Percentiles rank a stretch among this genome's conserved stretches.
These are phyloP conservation scores for Lagerstroemia fauriei DNA, from an alignment of 441 rosid genomes.

Conservation along the genomic window DNA sequence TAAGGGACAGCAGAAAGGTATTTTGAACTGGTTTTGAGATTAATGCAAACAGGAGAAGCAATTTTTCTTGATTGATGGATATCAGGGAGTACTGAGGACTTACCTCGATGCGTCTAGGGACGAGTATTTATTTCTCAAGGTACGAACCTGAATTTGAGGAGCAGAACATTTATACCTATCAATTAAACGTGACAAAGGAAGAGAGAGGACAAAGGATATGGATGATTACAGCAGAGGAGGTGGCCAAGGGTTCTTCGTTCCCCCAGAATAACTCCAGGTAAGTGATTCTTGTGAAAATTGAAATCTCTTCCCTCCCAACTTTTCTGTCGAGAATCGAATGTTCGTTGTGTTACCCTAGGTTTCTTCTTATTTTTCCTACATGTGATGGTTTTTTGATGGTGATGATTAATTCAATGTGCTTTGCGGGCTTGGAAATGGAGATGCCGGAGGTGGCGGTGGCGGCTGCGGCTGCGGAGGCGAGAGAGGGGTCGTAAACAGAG, in stretches of 20 bases:
- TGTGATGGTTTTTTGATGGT: too few species aligned
- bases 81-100: not conserved
- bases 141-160: constrained; percentile 49
- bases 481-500: too few species aligned
- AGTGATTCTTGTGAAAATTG: not conserved
- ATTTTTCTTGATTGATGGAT: not conserved
- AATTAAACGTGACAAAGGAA: not conserved
- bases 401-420: too few species aligned
- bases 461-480: too few species aligned
- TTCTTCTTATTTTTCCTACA: too few species aligned
- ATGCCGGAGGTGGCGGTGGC: too few species aligned
- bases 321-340: constrained; percentile 36
- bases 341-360: too few species aligned
- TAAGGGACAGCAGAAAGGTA: not conserved
- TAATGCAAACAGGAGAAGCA: not conserved
- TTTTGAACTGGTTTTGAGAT: not conserved
- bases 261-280: constrained; percentile 51
- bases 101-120: constrained; percentile 88
- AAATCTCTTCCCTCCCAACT: not conserved
- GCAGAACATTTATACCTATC: constrained; percentile 10
- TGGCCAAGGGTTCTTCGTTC: constrained; percentile 32
- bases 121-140: constrained; percentile 69
- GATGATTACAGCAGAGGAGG: constrained; percentile 45
- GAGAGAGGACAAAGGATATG: constrained; percentile 34
- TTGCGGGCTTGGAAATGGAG: too few species aligned